Base-by-base conservation (phyloP, 75 land plant genomes). In the Cryptomeria japonica region DNA sequence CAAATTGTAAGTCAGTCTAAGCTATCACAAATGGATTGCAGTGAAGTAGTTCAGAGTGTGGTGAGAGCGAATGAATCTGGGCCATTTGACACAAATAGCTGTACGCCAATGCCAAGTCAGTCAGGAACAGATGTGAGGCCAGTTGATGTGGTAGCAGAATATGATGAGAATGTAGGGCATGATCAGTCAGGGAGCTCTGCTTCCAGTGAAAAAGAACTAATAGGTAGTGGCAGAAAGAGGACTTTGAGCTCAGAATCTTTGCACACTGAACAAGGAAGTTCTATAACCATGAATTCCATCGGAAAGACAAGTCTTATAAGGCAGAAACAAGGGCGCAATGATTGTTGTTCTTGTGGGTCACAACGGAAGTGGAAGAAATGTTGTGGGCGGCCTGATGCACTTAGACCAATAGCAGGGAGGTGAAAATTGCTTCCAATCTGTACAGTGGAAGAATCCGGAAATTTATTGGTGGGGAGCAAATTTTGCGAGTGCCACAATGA, bases 291-390 rank as follows among this genome's bases (percentile, higher is more conserved):
- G 83, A 25, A 41, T 41, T 10, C 83, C 28, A 80, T 16, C 8
- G 83, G 49, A 42, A 80, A 41, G 83, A 41, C 47, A 11, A 44
- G 14, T 80, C 31, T 41, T 28, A 25, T 28, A 75, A 64, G 77
- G 47, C 61, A 51, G 34, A 89, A 90, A 86, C 84, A 88, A 85
- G 91, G 91, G 39, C 90, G 90, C 9, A 90, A 90, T 79, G 87
- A 88, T 8, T 85, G 77, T 72, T 90, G 91, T 39, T 55, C 87
- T 41, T 90, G 87, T 85, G 87, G 87, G 10, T 90, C 90, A 18
- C 87, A 80, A 41, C 79, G 76, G 87, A 85, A 90, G 51, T 78
- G 90, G 90, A 90, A 89, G 82, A 85, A 90, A 49, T 90, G 90
- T 70, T 90, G 91, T 61, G 87, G 90, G 49, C 85, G 80, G 37